Evolutionary conservation across 768 basidiomycete genomes (phyloP).

Genomic region (Megacollybia marginata): DNA sequence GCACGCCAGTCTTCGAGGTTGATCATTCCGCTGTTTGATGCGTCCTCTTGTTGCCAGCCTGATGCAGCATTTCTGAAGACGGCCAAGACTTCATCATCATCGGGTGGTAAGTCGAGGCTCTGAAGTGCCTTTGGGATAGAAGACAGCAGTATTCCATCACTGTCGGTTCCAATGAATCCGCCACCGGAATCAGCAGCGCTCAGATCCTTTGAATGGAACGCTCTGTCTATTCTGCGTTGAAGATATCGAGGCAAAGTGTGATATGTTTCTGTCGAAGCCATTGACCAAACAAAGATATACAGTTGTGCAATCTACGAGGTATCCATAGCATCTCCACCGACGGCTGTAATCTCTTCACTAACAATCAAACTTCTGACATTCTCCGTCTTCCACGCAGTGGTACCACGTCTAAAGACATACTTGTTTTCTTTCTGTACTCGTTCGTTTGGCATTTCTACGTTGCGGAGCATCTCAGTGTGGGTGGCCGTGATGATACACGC

Average conservation of each 20-base stretch:
- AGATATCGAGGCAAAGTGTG: slow-evolving; percentile 28
- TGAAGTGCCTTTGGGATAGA: slow-evolving; percentile 56
- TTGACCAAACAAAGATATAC: neutral
- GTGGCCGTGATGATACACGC: slow-evolving; percentile 89
- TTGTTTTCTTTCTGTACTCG: slow-evolving; percentile 70
- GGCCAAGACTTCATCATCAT: slow-evolving; percentile 64
- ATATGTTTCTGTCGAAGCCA: neutral
- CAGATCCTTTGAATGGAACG: slow-evolving; percentile 30
- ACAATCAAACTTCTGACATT: slow-evolving; percentile 64
- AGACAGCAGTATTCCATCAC: slow-evolving; percentile 41
- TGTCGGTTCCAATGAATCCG: slow-evolving; percentile 11
- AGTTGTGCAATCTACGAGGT: slow-evolving; percentile 39
- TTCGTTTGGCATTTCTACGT: slow-evolving; percentile 88
- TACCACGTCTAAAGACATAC: slow-evolving; percentile 74
- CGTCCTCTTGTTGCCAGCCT: slow-evolving; percentile 43
- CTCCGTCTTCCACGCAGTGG: slow-evolving; percentile 87
- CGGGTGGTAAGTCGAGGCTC: slow-evolving; percentile 55
- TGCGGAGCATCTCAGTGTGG: slow-evolving; percentile 88
- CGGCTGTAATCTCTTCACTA: slow-evolving; percentile 54
- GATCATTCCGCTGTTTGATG: slow-evolving; percentile 29
- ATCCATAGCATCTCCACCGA: slow-evolving; percentile 74
- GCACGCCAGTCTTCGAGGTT: slow-evolving; percentile 70
- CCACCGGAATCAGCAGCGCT: neutral
- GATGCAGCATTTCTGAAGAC: slow-evolving; percentile 72
- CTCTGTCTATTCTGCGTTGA: slow-evolving; percentile 42